Evolutionary conservation across 768 basidiomycete species (phyloP), one percentile per base, ranked within the genome.

Genomic region (Mycena chlorophos): DNA sequence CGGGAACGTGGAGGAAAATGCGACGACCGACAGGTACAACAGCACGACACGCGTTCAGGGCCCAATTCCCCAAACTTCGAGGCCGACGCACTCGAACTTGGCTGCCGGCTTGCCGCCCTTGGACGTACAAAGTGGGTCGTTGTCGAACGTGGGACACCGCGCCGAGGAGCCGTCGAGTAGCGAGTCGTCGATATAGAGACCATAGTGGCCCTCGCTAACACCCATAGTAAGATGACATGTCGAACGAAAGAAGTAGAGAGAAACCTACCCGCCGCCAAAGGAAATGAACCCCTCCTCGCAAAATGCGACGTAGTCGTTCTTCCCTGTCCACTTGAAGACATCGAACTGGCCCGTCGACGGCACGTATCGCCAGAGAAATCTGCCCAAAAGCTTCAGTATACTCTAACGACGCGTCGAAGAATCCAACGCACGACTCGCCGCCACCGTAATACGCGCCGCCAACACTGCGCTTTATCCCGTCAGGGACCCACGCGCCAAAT

Each of bases 41-140:
- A n/a, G n/a, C n/a, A n/a, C n/a, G n/a, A n/a, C n/a, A n/a, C n/a
- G 26, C 23, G 8, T 25, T 66, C 53, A 74, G 30, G 77, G 73
- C 3, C 85, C 86, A 39, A 94, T 74, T 3, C 83, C 87, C 95
- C 95, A 97, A 0, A 94, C 91, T 66, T 98, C 95, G 51, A 98
- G 69, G 14, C 89, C 94, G 0, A 96, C 87, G 69, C 93, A 93
- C 66, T 96, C 93, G 62, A 98, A 98, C n/a, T 76, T 70, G 8
- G 80, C 79, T 5, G 75, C 47, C 73, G n/a, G 77, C 74, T 2
- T 79, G 81, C 52, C 73, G 75, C 43, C 71, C 73, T 0, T 72
- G 66, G 0, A 42, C 31, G 8, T 43, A 67, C 91, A 95, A 16
- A 96, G 71, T 0, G 89, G 83, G 28, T 90, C 88, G 65, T 99